A percentile compares a stretch with the other conserved stretches of the same genome.
Conservation (phyloP, 73 alveolate species). For the Durusdinium trenchii region DNA sequence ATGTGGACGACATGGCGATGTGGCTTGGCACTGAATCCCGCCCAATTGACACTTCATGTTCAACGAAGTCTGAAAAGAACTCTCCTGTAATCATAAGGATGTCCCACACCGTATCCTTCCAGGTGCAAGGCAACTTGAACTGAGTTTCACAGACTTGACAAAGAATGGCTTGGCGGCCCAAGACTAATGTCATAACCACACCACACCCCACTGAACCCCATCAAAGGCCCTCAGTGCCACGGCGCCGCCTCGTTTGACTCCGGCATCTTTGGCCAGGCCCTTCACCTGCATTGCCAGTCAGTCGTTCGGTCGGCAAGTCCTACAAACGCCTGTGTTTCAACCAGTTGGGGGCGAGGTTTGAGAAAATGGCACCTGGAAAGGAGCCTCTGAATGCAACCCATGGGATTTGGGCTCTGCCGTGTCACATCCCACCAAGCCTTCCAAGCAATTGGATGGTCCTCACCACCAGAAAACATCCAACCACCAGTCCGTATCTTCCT, state of each 20-base stretch:
- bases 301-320: background rate
- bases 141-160: background rate
- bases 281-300: slow-evolving; percentile 25
- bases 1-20: background rate
- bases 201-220: too few relatives aligned
- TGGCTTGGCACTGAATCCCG: background rate
- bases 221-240: background rate
- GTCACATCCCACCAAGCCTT: background rate
- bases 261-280: slow-evolving; percentile 29
- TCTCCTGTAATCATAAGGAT: background rate
- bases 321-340: background rate
- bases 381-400: background rate
- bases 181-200: background rate
- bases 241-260: slow-evolving; percentile 36
- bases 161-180: background rate
- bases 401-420: background rate
- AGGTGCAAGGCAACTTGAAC: background rate
- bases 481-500: slow-evolving; percentile 73
- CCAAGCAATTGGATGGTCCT: slow-evolving; percentile 72
- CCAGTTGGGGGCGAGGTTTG: too few relatives aligned
- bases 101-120: too few relatives aligned
- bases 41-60: background rate
- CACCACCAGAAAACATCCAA: slow-evolving; percentile 61
- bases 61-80: background rate
- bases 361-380: background rate